These are phyloP conservation scores for Colletotrichum ledebouriae DNA, from an alignment of 2,329 filamentous ascomycete species.

Conservation along the genomic window DNA sequence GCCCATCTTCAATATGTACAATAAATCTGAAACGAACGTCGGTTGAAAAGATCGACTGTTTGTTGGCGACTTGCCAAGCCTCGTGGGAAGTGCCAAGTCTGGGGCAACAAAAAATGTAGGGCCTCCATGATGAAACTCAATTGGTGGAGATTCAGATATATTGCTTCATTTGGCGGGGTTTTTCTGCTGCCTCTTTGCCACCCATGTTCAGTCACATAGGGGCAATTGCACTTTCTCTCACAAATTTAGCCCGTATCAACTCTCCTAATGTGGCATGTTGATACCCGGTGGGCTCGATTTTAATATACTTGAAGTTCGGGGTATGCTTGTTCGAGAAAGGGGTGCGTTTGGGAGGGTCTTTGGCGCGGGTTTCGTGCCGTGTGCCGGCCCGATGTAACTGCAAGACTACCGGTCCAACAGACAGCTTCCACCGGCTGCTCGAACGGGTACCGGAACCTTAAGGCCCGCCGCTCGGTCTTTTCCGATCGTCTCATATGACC, in stretches of 20 bases:
- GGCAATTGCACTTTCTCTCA: no score
- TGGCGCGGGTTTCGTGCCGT: background rate
- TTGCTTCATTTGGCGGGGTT: no score
- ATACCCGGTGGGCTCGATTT: no score
- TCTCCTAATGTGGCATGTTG: no score
- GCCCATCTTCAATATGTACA: conserved; percentile 15
- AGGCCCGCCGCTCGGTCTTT: background rate
- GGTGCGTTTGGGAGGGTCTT: background rate
- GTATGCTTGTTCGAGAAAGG: background rate
- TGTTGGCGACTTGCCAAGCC: conserved; percentile 1
- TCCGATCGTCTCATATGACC: conserved; percentile 7
- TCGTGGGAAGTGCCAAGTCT: conserved; percentile 6
- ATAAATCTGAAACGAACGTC: background rate
- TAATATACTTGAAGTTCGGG: background rate
- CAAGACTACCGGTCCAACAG: no score
- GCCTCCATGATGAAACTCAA: background rate
- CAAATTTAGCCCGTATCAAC: no score
- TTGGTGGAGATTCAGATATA: conserved; percentile 15
- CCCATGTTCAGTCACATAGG: no score
- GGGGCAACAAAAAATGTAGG: conserved; percentile 4
- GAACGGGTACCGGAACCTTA: conserved; percentile 12
- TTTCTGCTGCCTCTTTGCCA: no score
- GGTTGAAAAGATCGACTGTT: background rate
- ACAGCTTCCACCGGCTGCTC: background rate
- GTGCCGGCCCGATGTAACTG: background rate